phyloP scores from a whole-genome alignment of 1,284 basidiomycete species.

The Hypsizygus ulmarius region DNA sequence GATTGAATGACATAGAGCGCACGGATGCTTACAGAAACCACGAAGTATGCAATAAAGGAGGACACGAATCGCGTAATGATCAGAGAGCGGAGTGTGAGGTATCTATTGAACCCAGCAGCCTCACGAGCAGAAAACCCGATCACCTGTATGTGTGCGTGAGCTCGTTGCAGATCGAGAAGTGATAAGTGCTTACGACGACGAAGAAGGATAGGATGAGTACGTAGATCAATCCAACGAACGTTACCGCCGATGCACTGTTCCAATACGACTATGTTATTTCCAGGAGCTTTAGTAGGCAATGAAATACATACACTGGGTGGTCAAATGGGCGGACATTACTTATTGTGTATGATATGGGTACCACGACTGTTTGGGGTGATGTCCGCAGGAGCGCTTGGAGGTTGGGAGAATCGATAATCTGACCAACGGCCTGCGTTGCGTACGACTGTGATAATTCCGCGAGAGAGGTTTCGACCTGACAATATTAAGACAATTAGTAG shows the following conservation, averaged over 20 bases:
- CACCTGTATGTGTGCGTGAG: slow-evolving; percentile 32
- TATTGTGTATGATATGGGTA: slow-evolving; percentile 29
- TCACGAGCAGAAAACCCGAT: slow-evolving; percentile 32
- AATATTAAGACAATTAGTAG: not conserved
- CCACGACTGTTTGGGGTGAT: slow-evolving; percentile 33
- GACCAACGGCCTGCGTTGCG: slow-evolving; percentile 34
- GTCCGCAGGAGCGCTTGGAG: slow-evolving; percentile 44
- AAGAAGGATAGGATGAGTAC: slow-evolving; percentile 57
- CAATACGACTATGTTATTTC: not conserved
- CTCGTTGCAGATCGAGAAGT: not conserved
- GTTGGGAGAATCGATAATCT: slow-evolving; percentile 33
- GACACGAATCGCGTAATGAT: slow-evolving; percentile 54
- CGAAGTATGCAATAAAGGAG: slow-evolving; percentile 56
- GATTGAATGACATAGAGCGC: not conserved
- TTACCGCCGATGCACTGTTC: slow-evolving; percentile 63
- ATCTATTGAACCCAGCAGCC: slow-evolving; percentile 45
- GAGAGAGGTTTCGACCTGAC: slow-evolving; percentile 25
- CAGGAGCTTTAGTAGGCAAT: not conserved
- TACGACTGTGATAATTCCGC: slow-evolving; percentile 30
- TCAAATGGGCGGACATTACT: slow-evolving; percentile 32
- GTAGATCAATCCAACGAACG: slow-evolving; percentile 76
- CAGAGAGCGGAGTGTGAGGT: slow-evolving; percentile 52
- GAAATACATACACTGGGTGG: slow-evolving; percentile 30
- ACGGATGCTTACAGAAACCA: slow-evolving; percentile 49
- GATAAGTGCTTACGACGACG: slow-evolving; percentile 31